Conservation (phyloP, 1,284 basidiomycete species). For the Kwoniella shivajii region DNA sequence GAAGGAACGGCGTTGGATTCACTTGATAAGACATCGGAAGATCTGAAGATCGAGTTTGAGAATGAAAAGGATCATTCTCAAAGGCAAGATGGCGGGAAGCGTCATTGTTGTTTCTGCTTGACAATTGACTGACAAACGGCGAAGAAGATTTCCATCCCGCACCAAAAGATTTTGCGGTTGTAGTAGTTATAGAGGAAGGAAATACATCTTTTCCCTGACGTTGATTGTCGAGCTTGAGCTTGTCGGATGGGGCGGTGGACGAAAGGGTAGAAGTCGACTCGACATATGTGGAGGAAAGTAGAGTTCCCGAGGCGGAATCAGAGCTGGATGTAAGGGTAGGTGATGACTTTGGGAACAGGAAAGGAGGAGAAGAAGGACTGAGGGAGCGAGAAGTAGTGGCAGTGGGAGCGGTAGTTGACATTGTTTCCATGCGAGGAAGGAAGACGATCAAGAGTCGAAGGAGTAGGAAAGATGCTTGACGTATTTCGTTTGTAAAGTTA, state of each 20-base stretch:
- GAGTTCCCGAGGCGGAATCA: neutral
- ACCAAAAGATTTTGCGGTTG: slow-evolving; percentile 17
- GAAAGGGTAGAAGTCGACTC: slow-evolving; percentile 5
- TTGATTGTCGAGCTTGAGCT: neutral
- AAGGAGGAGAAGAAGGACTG: slow-evolving; percentile 10
- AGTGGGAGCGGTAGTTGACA: neutral
- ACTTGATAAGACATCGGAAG: neutral
- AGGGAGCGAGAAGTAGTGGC: neutral
- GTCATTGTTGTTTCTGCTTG: neutral
- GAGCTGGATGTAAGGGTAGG: slow-evolving; percentile 9
- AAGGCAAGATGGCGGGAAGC: neutral
- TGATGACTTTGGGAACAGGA: slow-evolving; percentile 14
- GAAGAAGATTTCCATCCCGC: slow-evolving; percentile 22
- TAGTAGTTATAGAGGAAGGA: neutral
- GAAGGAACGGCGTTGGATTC: neutral
- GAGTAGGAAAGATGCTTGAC: too few relatives aligned
- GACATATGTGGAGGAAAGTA: slow-evolving; percentile 5
- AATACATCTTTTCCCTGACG: neutral
- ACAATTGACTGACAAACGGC: neutral
- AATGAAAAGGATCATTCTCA: neutral
- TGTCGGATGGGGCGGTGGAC: slow-evolving; percentile 1
- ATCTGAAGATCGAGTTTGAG: slow-evolving; percentile 10
- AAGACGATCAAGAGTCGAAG: neutral
- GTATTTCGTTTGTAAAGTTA: too few relatives aligned
- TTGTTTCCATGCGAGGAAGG: neutral